A percentile compares a stretch with the other conserved stretches of the same genome.
These are phyloP conservation scores for Phytophthora meadii DNA, from an alignment of 352 stramenopile species.

Conservation along the genomic window DNA sequence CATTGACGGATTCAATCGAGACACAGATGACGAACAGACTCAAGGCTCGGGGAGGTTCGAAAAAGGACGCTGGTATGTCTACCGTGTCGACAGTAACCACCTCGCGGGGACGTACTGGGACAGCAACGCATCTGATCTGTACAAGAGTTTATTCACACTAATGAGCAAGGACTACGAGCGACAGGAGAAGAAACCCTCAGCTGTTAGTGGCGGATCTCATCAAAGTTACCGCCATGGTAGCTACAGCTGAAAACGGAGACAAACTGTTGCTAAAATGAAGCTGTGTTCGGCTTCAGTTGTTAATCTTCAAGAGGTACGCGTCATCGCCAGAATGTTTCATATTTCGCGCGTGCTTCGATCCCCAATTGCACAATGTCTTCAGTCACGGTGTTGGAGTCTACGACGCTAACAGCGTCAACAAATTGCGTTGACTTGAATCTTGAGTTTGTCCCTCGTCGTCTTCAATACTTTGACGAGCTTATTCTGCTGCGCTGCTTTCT, in stretches of 20 bases:
- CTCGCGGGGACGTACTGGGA: conserved; percentile 78
- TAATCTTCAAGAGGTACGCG: no score
- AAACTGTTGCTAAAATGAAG: no score
- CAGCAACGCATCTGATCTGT: conserved; percentile 64
- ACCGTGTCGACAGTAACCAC: conserved; percentile 81
- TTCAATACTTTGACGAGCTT: no score
- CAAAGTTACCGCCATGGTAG: conserved; percentile 21
- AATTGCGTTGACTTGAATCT: no score
- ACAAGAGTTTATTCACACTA: conserved; percentile 73
- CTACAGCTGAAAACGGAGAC: conserved; percentile 7
- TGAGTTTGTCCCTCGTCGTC: no score
- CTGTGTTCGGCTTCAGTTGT: no score
- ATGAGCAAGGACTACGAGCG: conserved; percentile 69
- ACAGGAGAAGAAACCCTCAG: conserved; percentile 8
- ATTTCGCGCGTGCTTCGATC: no score
- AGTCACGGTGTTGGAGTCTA: no score
- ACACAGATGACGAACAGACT: conserved; percentile 40
- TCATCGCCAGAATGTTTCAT: no score
- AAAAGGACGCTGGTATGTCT: conserved; percentile 82
- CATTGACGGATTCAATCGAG: conserved; percentile 67
- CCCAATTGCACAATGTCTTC: no score
- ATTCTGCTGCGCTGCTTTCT: no score
- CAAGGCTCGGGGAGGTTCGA: conserved; percentile 38
- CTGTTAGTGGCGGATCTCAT: conserved; percentile 16
- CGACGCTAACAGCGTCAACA: no score